Evolutionary conservation across 2,329 filamentous ascomycete species (phyloP), one percentile per base, ranked within the genome.

Genomic region (Tolypocladium inflatum): DNA sequence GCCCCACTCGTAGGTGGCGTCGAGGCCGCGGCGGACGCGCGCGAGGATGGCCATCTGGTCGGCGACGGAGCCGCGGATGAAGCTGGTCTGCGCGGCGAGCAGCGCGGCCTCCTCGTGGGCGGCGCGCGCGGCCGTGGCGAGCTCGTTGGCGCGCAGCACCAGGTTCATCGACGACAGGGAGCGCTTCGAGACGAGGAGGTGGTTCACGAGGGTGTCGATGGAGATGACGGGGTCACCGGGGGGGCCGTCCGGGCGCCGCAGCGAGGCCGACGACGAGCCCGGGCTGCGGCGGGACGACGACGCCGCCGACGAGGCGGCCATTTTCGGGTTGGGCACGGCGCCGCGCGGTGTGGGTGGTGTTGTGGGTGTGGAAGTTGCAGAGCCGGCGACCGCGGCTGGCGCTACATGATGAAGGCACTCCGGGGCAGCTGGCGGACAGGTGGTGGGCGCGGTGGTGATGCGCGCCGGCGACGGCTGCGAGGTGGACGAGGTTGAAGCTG

Each of bases 141-240:
- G 86, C 67, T 95, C 89, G 68, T 94, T 92, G 63, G 91, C 92
- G 60, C 90, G 89, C 69, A 90, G 87, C 55, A 97, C 90, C 60
- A 89, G 86, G 48, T 80, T 84, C 70, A 95, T 91, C 13, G 91
- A 91, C 19, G 89, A 89, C 5, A 97, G 81, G 1, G 92, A 92
- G 51, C 90, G 85, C 71, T 97, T 97, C 10, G 93, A 89, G 37
- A 88, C 87, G 45, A 97, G 84, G 41, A 97, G 87, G 73, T 96
- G 86, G 56, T 85, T 83, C 58, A 97, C 89, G 50, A 97, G 84
- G 30, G 84, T 85, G 65, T 96, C 90, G 67, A 96, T 82, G 39
- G 73, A 65, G 55, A 74, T 68, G 52, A 57, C 50, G 48, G 55
- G 54, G 33, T 55, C 8, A 55, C 61, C 58, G 48, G 56, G 57